These are phyloP conservation scores for Phialophora macrospora DNA, from an alignment of 2,329 filamentous ascomycete genomes.

Conservation along the genomic window DNA sequence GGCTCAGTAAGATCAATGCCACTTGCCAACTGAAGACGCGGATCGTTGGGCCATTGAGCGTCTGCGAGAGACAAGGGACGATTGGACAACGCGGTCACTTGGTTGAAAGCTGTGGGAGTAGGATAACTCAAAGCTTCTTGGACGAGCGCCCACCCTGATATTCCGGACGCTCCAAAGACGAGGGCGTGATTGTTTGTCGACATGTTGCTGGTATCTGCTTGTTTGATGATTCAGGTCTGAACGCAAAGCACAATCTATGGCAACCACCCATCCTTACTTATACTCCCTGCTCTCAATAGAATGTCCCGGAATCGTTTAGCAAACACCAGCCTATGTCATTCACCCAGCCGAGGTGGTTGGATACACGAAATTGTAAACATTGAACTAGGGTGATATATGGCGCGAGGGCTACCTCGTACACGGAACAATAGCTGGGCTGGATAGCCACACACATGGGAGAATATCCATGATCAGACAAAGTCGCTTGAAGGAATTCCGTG, in stretches of 20 bases:
- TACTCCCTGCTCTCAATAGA: neutral
- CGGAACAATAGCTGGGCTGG: neutral
- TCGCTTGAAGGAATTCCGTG: neutral
- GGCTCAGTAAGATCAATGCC: constrained; percentile 46
- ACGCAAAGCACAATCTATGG: neutral
- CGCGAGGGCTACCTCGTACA: too few relatives aligned
- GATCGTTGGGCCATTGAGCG: constrained; percentile 46
- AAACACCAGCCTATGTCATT: neutral
- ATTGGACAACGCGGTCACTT: constrained; percentile 51
- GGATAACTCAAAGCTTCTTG: constrained; percentile 50
- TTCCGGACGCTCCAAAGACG: constrained; percentile 51
- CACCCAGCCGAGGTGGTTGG: neutral
- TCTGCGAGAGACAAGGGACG: constrained; percentile 45
- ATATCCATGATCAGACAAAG: neutral
- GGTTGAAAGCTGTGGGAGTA: constrained; percentile 42
- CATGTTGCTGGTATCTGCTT: constrained; percentile 3
- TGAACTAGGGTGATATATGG: neutral
- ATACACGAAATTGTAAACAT: neutral
- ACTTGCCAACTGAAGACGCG: constrained; percentile 46
- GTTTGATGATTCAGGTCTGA: neutral
- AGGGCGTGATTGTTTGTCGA: constrained; percentile 43
- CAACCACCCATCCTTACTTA: constrained; percentile 1
- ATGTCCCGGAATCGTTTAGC: neutral
- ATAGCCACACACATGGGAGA: too few relatives aligned
- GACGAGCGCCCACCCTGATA: constrained; percentile 52